Evolutionary conservation across 192 early-diverging fungal species (phyloP), one percentile per base, ranked within the genome.

Genomic region (Coemansia sp.): DNA sequence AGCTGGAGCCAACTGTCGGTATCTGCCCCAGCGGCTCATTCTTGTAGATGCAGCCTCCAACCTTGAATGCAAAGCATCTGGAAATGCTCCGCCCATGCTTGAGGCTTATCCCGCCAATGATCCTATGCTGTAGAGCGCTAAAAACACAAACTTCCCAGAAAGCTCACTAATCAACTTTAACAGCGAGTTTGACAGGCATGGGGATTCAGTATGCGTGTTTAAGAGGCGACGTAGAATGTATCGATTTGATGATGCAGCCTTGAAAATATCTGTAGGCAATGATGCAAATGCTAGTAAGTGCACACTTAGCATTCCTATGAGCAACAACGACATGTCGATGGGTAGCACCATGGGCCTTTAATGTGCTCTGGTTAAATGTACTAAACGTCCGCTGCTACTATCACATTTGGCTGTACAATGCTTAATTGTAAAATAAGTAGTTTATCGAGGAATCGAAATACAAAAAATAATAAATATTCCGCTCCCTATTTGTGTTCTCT

Each of bases 1-100:
- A n/a, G 58, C 84, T 99, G 6, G 95, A 94, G 60, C 90, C 94
- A 17, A 94, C 98, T 42, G 97, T 95, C 1, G 97, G 97, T 32
- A 90, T 97, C 24, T 88, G 92, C n/a, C 19, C 68, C 86, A 10
- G 78, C 68, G 77, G 29, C 65, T 96, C 9, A 61, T 71, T 6
- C 84, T 97, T 3, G 85, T 86, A 49, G 70, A 89, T 37, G 36
- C 56, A 11, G 56, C 35, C n/a, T 86, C 85, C 29, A 81, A 59
- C 4, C 62, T 75, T 22, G 68, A 89, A 10, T 80, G 83, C 1
- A 70, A 83, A 4, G 67, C 92, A 36, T 70, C 79, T 58, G 82
- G 65, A 14, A 88, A 92, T 61, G 67, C 84, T 46, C 70, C 80
- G 31, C 71, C 82, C 29, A 90, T 93, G 89, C 85, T 99, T 5